Conservation (phyloP, 345 rosid species). For the Dovyalis caffra region DNA sequence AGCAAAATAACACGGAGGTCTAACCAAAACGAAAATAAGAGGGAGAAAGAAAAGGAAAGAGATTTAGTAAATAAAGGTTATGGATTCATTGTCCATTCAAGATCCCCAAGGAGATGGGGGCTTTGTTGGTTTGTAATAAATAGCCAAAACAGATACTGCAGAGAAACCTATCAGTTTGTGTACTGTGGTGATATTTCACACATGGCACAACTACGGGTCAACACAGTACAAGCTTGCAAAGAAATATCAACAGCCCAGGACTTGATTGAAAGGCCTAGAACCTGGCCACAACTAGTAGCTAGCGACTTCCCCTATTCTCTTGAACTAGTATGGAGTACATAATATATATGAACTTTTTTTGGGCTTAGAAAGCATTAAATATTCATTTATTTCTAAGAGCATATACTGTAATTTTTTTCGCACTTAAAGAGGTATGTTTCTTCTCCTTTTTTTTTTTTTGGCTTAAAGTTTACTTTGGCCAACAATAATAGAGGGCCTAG, state of each 20-base stretch:
- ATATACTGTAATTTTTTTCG: neutral
- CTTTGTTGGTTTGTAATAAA: conserved; percentile 45
- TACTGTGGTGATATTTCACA: conserved; percentile 24
- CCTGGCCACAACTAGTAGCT: neutral
- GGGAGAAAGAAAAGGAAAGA: neutral
- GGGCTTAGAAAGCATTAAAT: neutral
- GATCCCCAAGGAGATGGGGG: neutral
- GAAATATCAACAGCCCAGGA: conserved; percentile 4
- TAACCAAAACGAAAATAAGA: too few species aligned
- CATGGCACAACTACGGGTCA: conserved; percentile 21
- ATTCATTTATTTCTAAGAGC: neutral
- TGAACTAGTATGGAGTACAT: neutral
- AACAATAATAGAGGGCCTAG: conserved; percentile 36
- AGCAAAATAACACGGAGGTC: neutral
- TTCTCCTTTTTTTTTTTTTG: neutral
- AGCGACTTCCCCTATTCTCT: neutral
- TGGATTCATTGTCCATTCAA: conserved; percentile 20
- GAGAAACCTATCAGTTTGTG: conserved; percentile 25
- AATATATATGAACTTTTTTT: neutral
- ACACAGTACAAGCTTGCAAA: conserved; percentile 19
- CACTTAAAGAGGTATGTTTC: neutral
- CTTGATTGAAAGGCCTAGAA: conserved; percentile 21
- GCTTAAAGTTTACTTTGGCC: neutral
- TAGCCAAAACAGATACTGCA: conserved; percentile 37
- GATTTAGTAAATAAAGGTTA: neutral